A percentile compares a stretch with the other conserved stretches of the same genome.
phyloP scores from a whole-genome alignment of 257 asterid genomes.

The Solanum peruvianum region DNA sequence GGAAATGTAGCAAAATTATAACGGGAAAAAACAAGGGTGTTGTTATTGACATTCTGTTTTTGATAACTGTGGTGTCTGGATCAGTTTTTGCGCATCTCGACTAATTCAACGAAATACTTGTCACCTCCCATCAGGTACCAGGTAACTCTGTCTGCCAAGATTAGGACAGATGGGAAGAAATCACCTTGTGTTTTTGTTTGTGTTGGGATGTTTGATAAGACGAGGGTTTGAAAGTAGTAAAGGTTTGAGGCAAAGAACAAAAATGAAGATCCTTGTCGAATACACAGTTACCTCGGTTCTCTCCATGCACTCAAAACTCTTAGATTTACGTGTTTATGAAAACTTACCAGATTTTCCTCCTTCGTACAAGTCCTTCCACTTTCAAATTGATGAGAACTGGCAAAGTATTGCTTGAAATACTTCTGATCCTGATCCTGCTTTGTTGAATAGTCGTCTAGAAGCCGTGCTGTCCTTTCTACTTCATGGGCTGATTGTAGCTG shows the following conservation, averaged over 20 bases:
- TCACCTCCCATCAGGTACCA: background rate
- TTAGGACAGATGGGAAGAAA: background rate
- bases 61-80: background rate
- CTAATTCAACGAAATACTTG: background rate
- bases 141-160: background rate
- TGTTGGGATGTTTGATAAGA: background rate
- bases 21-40: background rate
- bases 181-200: background rate
- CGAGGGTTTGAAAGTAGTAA: background rate
- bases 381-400: constrained; percentile 27
- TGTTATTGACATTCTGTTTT: background rate
- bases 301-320: background rate
- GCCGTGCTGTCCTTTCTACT: constrained; percentile 22
- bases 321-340: background rate
- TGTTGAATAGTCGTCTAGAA: constrained; percentile 27
- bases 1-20: background rate
- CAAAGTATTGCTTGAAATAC: constrained; percentile 12
- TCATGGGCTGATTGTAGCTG: constrained; percentile 19
- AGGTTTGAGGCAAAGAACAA: background rate
- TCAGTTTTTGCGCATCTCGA: too few species aligned
- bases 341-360: constrained; percentile 39
- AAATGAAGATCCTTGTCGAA: background rate
- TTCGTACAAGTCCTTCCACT: constrained; percentile 23
- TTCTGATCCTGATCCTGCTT: constrained; percentile 31
- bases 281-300: background rate